Percentiles rank a stretch among this genome's conserved stretches.
phyloP scores from a whole-genome alignment of 805 yeast genomes.

The Babjeviella inositovora region DNA sequence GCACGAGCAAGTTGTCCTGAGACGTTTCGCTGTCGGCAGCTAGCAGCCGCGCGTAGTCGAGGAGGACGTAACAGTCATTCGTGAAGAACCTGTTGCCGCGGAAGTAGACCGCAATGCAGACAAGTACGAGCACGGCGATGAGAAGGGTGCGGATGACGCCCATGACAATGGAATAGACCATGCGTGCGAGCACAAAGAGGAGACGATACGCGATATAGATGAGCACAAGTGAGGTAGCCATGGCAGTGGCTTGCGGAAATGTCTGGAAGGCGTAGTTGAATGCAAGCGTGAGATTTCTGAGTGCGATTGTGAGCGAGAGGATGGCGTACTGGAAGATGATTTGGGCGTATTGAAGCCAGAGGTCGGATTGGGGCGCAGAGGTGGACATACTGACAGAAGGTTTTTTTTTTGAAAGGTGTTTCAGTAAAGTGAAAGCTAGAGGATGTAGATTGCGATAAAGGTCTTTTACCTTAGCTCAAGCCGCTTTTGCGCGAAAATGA shows the following conservation, averaged over 20 bases:
- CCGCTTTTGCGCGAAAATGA: too few relatives aligned
- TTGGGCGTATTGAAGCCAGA: background rate
- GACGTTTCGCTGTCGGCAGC: too few relatives aligned
- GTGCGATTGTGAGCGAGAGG: background rate
- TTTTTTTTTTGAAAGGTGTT: too few relatives aligned
- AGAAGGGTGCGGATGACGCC: background rate
- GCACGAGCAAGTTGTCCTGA: too few relatives aligned
- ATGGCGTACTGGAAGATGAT: background rate
- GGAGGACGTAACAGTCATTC: background rate
- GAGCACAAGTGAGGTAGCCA: background rate
- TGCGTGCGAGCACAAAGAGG: background rate
- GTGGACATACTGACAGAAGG: too few relatives aligned
- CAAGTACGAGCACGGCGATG: background rate
- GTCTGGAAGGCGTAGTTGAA: background rate
- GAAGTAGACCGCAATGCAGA: constrained; percentile 1
- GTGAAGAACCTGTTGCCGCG: constrained; percentile 1
- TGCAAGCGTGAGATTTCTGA: too few relatives aligned
- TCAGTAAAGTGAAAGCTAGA: too few relatives aligned
- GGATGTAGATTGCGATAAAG: too few relatives aligned
- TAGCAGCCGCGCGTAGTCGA: too few relatives aligned
- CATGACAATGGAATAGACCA: constrained; percentile 1
- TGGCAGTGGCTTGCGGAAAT: constrained; percentile 1
- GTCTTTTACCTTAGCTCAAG: too few relatives aligned
- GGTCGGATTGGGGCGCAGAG: too few relatives aligned
- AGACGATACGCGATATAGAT: background rate